phyloP scores from a whole-genome alignment of 148 eudicot genomes.

The Polygonum maritimum region DNA sequence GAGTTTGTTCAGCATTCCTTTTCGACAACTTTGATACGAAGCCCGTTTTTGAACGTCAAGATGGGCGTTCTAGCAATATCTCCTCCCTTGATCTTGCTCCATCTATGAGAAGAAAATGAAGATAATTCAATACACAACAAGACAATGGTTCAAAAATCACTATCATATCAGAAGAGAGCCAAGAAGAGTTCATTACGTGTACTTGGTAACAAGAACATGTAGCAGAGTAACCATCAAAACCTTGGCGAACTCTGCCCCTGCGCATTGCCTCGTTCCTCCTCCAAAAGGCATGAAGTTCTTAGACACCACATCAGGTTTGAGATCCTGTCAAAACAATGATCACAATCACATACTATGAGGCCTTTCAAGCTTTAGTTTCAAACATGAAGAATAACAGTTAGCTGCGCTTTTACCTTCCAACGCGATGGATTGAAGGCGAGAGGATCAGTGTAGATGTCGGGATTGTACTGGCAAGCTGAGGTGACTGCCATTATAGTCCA shows the following conservation, averaged over 20 bases:
- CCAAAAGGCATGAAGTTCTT: conserved; percentile 44
- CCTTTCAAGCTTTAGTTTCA: background rate
- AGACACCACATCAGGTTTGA: conserved; percentile 18
- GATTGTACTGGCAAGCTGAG: conserved; percentile 25
- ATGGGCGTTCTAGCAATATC: conserved; percentile 24
- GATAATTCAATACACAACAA: background rate
- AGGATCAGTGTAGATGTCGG: conserved; percentile 30
- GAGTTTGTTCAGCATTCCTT: conserved; percentile 8
- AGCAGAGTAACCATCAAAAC: conserved; percentile 25
- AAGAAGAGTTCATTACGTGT: conserved; percentile 17
- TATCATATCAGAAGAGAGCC: background rate
- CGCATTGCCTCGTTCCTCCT: conserved; percentile 42
- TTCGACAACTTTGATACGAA: conserved; percentile 21
- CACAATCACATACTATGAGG: background rate
- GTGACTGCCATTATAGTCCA: conserved; percentile 14
- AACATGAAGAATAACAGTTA: background rate
- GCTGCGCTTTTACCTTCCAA: conserved; percentile 30
- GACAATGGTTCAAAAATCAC: background rate
- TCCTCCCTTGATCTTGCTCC: conserved; percentile 31
- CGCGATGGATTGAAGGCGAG: conserved; percentile 40
- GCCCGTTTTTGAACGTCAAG: conserved; percentile 19
- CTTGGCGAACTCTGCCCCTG: conserved; percentile 35
- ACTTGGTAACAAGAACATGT: conserved; percentile 32
- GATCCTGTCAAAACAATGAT: background rate
- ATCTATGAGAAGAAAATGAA: conserved; percentile 6